Base-by-base conservation (phyloP, 768 basidiomycete genomes). In the Lepiota venenata region DNA sequence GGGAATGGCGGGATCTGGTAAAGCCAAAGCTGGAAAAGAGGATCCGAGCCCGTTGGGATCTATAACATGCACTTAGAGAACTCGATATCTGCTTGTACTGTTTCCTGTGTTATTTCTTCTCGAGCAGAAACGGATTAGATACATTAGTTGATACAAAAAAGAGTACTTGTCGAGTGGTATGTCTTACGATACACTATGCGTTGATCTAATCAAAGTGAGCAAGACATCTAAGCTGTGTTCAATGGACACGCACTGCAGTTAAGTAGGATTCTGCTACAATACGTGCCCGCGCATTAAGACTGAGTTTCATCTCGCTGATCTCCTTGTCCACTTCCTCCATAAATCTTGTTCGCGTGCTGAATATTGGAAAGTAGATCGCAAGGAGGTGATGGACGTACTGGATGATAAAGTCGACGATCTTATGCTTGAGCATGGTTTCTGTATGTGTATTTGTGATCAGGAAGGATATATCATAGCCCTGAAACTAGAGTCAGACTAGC, bases 311-410 rank as follows among this genome's bases (percentile, higher is more conserved):
- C 71, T 98, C 97, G 56, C 93, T 97, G 66, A 99, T 98, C 72
- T 99, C 97, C 71, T 91, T 94, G 72, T 99, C 97, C 1, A 99
- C 97, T 63, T 98, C 97, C 65, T 98, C 94, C 95, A 98, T 98
- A 68, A 98, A 94, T 66, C 91, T 94, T 59, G 37, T 21, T 18
- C 4, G 36, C 36, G 36, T 14, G 39, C 22, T 62, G 36, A 60
- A 55, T 36, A 46, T 29, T 15, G 8, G 37, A 22, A 27, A 9
- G 37, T 27, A 37, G 40, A 37, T 63, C 20, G 22, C 48, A 14
- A 4, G 46, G 53, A 45, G 25, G 4, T 10, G 42, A 47, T 40
- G 12, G 10, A 74, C 86, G 45, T 58, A 96, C 92, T 98, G 93
- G 61, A 98, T 97, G 74, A 99, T 97, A 71, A 99, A 99, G 73